Base-by-base conservation (phyloP, 176 grass and related monocot species). In the Leersia perrieri region DNA sequence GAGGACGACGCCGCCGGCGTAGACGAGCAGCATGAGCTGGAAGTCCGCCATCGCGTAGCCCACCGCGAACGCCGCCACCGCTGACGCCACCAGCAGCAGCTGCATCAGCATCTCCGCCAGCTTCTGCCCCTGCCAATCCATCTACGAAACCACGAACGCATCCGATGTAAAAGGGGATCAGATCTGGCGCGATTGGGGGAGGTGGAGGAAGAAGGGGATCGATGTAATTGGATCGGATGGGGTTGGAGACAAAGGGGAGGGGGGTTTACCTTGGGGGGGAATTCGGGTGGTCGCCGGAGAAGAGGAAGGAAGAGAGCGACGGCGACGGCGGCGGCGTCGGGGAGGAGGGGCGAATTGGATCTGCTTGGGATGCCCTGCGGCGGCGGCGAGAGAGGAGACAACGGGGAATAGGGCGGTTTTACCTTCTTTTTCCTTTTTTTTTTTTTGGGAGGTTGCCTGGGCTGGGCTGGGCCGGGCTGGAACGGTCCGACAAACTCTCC, bases 91-190 rank as follows among this genome's bases (percentile, higher is more conserved):
- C 63, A 98, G 81, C 77, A 95, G 74, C 74, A 95, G 82, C 87
- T 93, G 96, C 96, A 98, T 98, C 71, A 98, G 81, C 77, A 93
- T 85, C 89, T 98, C 95, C 40, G 90, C 86, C 32, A 57, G 86
- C 86, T 98, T 95, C 86, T 98, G 95, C 61, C 95, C 95, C 87
- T 95, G 90, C 95, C 92, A 98, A 88, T 98, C 95, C 95, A 98
- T 93, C 86, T 88, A 7, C 22, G 14, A 10, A 32, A 34, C 22
- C 74, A 44, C 20, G 49, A 36, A 36, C 45, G 61, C 5, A 22
- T n/a, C n/a, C n/a, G n/a, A n/a, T n/a, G n/a, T n/a, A 65, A 74
- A 67, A 45, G 60, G 1, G 38, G 27, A 31, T 83, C 9, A 85
- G 81, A 70, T 75, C 29, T 80, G 78, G 31, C 3, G 11, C 41